These are phyloP conservation scores for Linum trigynum DNA, from an alignment of 345 rosid genomes.

Conservation along the genomic window DNA sequence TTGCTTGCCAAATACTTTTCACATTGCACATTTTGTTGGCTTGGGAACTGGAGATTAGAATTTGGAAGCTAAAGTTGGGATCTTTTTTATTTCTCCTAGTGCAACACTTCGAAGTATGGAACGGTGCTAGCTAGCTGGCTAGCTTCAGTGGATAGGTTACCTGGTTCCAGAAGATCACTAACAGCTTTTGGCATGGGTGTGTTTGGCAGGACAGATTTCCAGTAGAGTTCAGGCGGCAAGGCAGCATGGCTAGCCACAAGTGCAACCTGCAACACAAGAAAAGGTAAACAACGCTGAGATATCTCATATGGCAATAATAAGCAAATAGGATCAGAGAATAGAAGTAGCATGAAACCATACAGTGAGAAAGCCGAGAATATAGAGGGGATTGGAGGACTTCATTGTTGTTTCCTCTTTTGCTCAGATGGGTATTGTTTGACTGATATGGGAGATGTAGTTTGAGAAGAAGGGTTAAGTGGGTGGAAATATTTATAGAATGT, in stretches of 20 bases:
- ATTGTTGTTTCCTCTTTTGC: slow-evolving; percentile 8
- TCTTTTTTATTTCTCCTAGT: too few relatives aligned
- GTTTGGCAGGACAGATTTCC: slow-evolving; percentile 48
- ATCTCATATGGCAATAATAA: not conserved
- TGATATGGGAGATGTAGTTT: not conserved
- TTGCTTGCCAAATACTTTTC: too few relatives aligned
- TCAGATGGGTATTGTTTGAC: not conserved
- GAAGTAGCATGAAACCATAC: slow-evolving; percentile 14
- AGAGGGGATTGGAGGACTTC: slow-evolving; percentile 22
- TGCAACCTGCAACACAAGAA: slow-evolving; percentile 28
- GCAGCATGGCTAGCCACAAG: slow-evolving; percentile 41
- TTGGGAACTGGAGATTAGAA: not conserved
- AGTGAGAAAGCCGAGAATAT: slow-evolving; percentile 24
- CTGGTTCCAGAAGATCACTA: slow-evolving; percentile 35
- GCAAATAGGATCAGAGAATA: not conserved
- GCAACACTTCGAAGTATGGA: too few relatives aligned
- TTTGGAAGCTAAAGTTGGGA: not conserved
- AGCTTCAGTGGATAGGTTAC: slow-evolving; percentile 12
- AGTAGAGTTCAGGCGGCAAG: slow-evolving; percentile 38
- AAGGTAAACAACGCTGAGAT: not conserved
- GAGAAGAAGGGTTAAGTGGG: slow-evolving; percentile 7
- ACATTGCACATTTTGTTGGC: too few relatives aligned
- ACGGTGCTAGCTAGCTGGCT: too few relatives aligned
- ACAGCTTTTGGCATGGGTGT: slow-evolving; percentile 52
- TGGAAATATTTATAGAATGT: slow-evolving; percentile 16